These are phyloP conservation scores for Globisporangium spiculum DNA, from an alignment of 352 stramenopile genomes.

Conservation along the genomic window DNA sequence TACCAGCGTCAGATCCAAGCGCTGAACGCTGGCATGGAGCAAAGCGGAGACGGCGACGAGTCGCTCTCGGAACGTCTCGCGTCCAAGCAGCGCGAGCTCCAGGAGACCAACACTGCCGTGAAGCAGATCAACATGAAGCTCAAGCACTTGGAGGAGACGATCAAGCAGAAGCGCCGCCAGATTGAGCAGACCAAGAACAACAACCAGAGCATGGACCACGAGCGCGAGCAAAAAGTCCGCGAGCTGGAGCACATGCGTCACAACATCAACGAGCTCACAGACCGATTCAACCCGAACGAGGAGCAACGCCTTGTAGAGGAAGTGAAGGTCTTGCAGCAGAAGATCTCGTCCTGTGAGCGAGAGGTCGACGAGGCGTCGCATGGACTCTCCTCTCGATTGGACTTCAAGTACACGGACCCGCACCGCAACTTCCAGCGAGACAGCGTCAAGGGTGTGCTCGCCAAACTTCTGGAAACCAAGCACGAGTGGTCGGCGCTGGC, in stretches of 20 bases:
- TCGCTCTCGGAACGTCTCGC: constrained; percentile 75
- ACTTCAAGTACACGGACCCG: constrained; percentile 96
- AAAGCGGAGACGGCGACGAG: constrained; percentile 69
- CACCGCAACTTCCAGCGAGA: constrained; percentile 93
- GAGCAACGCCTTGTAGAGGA: constrained; percentile 61
- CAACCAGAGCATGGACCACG: constrained; percentile 68
- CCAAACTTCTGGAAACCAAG: constrained; percentile 94
- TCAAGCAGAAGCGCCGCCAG: constrained; percentile 70
- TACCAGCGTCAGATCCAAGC: constrained; percentile 85
- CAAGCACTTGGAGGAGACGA: constrained; percentile 89
- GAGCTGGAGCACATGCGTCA: constrained; percentile 65
- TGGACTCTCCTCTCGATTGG: constrained; percentile 92
- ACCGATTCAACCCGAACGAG: constrained; percentile 75
- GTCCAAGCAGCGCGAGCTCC: constrained; percentile 75
- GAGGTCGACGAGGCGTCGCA: constrained; percentile 92
- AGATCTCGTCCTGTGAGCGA: constrained; percentile 70
- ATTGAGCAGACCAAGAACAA: constrained; percentile 72
- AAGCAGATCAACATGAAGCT: constrained; percentile 94
- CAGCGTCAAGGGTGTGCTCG: constrained; percentile 97
- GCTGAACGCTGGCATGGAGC: constrained; percentile 83
- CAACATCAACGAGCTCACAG: constrained; percentile 55
- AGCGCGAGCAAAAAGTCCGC: constrained; percentile 57
- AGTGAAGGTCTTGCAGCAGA: constrained; percentile 56
- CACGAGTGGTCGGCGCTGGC: constrained; percentile 92
- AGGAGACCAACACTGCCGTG: constrained; percentile 71